Percentiles rank a stretch among this genome's conserved stretches.
Conservation (phyloP, 208 protist species). For the Crithidia mellificae region DNA sequence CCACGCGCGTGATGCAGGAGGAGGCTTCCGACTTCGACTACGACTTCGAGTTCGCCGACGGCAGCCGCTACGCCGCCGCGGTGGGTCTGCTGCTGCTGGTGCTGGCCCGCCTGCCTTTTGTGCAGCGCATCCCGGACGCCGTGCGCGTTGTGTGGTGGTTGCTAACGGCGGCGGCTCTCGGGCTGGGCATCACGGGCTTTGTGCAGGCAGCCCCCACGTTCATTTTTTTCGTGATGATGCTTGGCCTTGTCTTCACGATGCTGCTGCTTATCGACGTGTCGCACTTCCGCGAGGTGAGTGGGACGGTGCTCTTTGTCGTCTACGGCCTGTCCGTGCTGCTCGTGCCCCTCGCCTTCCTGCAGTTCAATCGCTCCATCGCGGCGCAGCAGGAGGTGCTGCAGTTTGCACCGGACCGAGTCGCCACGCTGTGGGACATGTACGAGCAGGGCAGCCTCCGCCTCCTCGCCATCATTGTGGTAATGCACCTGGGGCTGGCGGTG, state of each 20-base stretch:
- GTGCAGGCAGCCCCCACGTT: conserved; percentile 55
- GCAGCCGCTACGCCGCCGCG: conserved; percentile 31
- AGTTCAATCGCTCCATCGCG: conserved; percentile 28
- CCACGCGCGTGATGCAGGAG: conserved; percentile 36
- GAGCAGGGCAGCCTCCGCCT: conserved; percentile 61
- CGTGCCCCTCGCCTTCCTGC: conserved; percentile 31
- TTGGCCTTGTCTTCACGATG: conserved; percentile 56
- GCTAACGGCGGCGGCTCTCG: conserved; percentile 33
- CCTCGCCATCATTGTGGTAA: conserved; percentile 47
- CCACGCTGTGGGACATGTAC: conserved; percentile 63
- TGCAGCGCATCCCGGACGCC: conserved; percentile 34
- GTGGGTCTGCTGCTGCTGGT: conserved; percentile 57
- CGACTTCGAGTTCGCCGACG: conserved; percentile 42
- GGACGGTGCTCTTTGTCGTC: conserved; percentile 36
- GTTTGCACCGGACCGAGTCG: conserved; percentile 17
- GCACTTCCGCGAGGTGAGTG: conserved; percentile 62
- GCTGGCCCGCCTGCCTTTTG: conserved; percentile 31
- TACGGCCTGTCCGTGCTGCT: conserved; percentile 31
- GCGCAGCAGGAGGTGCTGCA: conserved; percentile 35
- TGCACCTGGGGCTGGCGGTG: conserved; percentile 64
- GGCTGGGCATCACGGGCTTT: conserved; percentile 57
- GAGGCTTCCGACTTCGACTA: conserved; percentile 40
- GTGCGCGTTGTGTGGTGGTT: conserved; percentile 62
- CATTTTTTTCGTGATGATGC: conserved; percentile 44
- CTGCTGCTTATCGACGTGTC: conserved; percentile 56